These are phyloP conservation scores for Scheffersomyces segobiensis DNA, from an alignment of 1,139 yeast species.

Conservation along the genomic window DNA sequence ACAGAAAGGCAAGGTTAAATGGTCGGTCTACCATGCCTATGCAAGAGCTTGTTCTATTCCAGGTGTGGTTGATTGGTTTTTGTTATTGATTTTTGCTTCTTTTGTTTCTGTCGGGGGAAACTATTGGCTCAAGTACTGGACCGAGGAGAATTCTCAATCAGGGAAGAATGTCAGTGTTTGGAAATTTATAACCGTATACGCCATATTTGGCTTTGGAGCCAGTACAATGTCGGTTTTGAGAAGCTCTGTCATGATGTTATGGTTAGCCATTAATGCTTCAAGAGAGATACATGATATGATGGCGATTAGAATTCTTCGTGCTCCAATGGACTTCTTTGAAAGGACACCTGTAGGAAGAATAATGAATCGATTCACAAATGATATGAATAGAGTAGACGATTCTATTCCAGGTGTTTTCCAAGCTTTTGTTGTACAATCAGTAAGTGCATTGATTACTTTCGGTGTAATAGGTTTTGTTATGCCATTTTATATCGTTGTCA, in stretches of 20 bases:
- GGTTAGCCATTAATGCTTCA: slow-evolving; percentile 25
- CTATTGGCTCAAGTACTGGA: slow-evolving; percentile 64
- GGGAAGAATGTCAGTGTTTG: slow-evolving; percentile 25
- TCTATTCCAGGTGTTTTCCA: slow-evolving; percentile 47
- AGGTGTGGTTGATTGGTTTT: slow-evolving; percentile 18
- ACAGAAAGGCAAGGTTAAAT: slow-evolving; percentile 28
- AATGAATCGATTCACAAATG: slow-evolving; percentile 62
- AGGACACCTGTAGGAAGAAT: slow-evolving; percentile 33
- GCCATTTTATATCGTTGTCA: slow-evolving; percentile 50
- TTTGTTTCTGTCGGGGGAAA: slow-evolving; percentile 34
- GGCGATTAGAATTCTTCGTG: slow-evolving; percentile 23
- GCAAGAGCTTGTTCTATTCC: slow-evolving; percentile 24
- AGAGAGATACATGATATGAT: slow-evolving; percentile 24
- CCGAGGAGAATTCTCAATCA: slow-evolving; percentile 41
- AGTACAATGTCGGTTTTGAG: slow-evolving; percentile 21
- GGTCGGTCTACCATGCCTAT: slow-evolving; percentile 24
- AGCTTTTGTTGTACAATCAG: slow-evolving; percentile 39
- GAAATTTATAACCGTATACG: slow-evolving; percentile 26
- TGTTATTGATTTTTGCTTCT: slow-evolving; percentile 12
- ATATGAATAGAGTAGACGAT: slow-evolving; percentile 62
- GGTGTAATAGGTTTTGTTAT: slow-evolving; percentile 50
- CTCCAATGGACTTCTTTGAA: slow-evolving; percentile 35
- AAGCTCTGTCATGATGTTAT: slow-evolving; percentile 16
- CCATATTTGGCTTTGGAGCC: slow-evolving; percentile 27
- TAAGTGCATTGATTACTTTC: slow-evolving; percentile 50